phyloP scores from a whole-genome alignment of 2,329 filamentous ascomycete genomes.

The Amauroascus verrucosus region DNA sequence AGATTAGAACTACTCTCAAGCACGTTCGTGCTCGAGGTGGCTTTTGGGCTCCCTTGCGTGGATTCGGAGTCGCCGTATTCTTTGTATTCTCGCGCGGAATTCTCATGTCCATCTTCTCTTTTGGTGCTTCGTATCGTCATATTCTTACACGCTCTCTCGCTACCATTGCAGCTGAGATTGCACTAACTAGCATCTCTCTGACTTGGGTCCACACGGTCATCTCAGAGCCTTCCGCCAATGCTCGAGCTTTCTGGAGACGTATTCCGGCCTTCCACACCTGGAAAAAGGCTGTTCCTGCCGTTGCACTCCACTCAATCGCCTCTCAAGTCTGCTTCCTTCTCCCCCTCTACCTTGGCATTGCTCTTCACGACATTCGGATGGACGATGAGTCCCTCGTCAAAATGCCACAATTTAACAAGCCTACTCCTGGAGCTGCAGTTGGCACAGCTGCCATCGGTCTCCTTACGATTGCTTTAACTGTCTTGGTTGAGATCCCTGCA shows the following conservation, averaged over 20 bases:
- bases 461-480: constrained; percentile 34
- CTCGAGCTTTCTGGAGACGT: constrained; percentile 51
- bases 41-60: constrained; percentile 58
- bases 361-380: constrained; percentile 40
- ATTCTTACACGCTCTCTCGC: constrained; percentile 41
- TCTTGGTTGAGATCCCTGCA: constrained; percentile 63
- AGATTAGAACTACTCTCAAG: constrained; percentile 47
- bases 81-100: constrained; percentile 38
- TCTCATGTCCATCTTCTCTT: constrained; percentile 39
- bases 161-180: constrained; percentile 49
- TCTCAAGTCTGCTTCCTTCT: constrained; percentile 42
- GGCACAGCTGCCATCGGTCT: constrained; percentile 26
- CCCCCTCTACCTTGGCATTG: constrained; percentile 34
- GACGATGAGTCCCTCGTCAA: constrained; percentile 21
- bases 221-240: constrained; percentile 52
- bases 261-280: constrained; percentile 57
- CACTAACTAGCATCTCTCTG: constrained; percentile 58
- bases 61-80: constrained; percentile 44
- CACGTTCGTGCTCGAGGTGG: constrained; percentile 57
- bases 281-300: constrained; percentile 59
- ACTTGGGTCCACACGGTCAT: constrained; percentile 83
- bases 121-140: constrained; percentile 29
- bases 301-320: constrained; percentile 51
- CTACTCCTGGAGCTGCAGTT: constrained; percentile 31
- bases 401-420: constrained; percentile 7